A percentile compares a stretch with the other conserved stretches of the same genome.
Conservation (phyloP, 164 flowering plant genomes). For the Umbellularia californica region DNA sequence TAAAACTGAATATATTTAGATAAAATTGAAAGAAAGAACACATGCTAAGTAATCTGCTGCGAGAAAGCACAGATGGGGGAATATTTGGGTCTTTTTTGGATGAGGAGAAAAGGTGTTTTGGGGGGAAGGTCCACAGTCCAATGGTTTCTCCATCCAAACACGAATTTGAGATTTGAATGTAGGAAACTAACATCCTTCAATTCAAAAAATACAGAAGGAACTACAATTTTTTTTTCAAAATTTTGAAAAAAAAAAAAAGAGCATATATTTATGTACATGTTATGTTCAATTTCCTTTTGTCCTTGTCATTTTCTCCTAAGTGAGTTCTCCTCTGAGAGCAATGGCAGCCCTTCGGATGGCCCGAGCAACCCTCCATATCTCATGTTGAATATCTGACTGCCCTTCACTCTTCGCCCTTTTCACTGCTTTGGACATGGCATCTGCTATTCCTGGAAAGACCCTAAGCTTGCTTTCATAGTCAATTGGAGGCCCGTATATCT, state of each 20-base stretch:
- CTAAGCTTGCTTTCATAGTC: conserved; percentile 41
- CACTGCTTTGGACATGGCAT: conserved; percentile 37
- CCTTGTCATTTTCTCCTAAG: background rate
- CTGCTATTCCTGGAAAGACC: conserved; percentile 76
- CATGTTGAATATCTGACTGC: conserved; percentile 46
- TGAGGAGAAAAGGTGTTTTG: too few relatives aligned
- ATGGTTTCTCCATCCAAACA: too few relatives aligned
- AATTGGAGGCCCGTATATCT: conserved; percentile 72
- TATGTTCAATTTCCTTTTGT: too few relatives aligned
- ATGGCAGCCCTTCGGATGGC: conserved; percentile 62
- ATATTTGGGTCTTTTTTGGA: too few relatives aligned
- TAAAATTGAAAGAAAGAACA: too few relatives aligned
- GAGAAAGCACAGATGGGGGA: too few relatives aligned
- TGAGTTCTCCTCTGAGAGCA: conserved; percentile 56
- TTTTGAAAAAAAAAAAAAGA: too few relatives aligned
- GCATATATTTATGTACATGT: background rate
- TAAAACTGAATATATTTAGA: too few relatives aligned
- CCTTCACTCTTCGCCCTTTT: conserved; percentile 23
- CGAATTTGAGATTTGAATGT: too few relatives aligned
- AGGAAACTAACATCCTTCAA: background rate
- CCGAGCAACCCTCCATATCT: conserved; percentile 82
- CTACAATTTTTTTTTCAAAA: background rate
- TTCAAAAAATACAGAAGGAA: background rate
- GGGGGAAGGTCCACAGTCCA: too few relatives aligned
- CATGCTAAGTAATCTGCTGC: too few relatives aligned